These are phyloP conservation scores for Cladorrhinum sp. DNA, from an alignment of 2,329 filamentous ascomycete species.

Conservation along the genomic window DNA sequence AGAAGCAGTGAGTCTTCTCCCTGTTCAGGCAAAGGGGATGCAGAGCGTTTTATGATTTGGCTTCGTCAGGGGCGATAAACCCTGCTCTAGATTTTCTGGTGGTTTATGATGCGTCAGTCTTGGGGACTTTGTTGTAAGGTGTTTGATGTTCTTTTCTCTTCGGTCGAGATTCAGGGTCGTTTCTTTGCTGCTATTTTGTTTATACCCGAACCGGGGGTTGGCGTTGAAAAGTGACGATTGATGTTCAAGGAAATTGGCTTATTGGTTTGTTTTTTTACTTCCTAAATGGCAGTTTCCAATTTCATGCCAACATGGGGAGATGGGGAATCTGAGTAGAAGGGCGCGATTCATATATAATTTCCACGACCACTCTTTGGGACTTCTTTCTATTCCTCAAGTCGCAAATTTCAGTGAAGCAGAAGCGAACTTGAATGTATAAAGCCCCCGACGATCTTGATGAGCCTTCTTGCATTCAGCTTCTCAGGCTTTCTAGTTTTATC, in stretches of 20 bases:
- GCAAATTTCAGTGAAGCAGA: too few species aligned
- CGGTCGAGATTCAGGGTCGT: too few species aligned
- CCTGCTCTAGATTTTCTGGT: neutral
- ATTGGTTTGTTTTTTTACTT: neutral
- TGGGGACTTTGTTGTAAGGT: neutral
- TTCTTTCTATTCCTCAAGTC: too few species aligned
- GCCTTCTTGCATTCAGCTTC: too few species aligned
- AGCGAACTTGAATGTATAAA: too few species aligned
- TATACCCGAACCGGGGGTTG: neutral
- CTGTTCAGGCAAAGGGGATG: neutral
- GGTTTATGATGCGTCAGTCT: neutral
- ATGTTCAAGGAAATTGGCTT: neutral
- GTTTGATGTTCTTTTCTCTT: too few species aligned
- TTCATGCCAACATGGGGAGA: too few species aligned
- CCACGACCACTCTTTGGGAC: too few species aligned
- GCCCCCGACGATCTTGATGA: too few species aligned
- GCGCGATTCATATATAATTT: too few species aligned
- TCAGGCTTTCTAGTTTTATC: neutral
- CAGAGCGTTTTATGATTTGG: too few species aligned
- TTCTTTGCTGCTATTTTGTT: neutral
- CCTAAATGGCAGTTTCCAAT: neutral
- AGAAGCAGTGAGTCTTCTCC: constrained; percentile 20
- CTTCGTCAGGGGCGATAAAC: neutral
- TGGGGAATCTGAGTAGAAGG: too few species aligned
- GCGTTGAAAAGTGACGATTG: constrained; percentile 4